A percentile compares a stretch with the other conserved stretches of the same genome.
Evolutionary conservation across 495 filamentous ascomycete genomes (phyloP).

Genomic region (Hypoxylon intermedium): DNA sequence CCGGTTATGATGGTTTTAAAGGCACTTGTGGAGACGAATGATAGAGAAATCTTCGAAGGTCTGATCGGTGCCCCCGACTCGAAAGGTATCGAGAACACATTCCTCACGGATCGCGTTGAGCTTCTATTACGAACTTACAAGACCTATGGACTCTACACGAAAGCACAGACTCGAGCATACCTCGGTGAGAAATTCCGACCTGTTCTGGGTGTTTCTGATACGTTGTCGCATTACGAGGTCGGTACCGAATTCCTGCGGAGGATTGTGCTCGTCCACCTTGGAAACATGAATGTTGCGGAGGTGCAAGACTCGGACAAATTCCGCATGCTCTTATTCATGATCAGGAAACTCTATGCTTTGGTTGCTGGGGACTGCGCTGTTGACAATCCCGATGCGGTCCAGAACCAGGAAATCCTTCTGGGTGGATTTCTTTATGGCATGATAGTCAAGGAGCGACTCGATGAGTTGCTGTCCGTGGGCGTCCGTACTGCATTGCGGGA

Average conservation of each 20-base stretch:
- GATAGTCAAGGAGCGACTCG: constrained; percentile 92
- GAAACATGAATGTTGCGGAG: constrained; percentile 79
- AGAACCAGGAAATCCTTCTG: constrained; percentile 90
- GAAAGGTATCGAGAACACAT: constrained; percentile 83
- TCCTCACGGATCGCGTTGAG: constrained; percentile 93
- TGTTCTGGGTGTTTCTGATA: constrained; percentile 79
- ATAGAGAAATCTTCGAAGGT: constrained; percentile 92
- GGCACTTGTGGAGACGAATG: constrained; percentile 93
- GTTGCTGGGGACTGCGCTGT: constrained; percentile 89
- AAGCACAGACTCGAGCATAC: constrained; percentile 77
- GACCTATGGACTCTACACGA: constrained; percentile 79
- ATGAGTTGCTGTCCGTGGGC: constrained; percentile 78
- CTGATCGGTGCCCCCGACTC: constrained; percentile 76
- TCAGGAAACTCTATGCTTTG: constrained; percentile 89
- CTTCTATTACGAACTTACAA: constrained; percentile 92
- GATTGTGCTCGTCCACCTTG: constrained; percentile 89
- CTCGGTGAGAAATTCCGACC: constrained; percentile 88
- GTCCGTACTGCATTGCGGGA: constrained; percentile 68
- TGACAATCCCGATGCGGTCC: constrained; percentile 95
- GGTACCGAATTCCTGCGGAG: constrained; percentile 88
- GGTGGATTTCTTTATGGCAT: constrained; percentile 92
- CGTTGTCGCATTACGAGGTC: constrained; percentile 82
- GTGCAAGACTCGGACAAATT: constrained; percentile 89
- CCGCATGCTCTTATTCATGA: constrained; percentile 94
- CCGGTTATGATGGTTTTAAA: constrained; percentile 97